Evolutionary conservation across 805 yeast genomes (phyloP).

Genomic region (Pichia manshurica): DNA sequence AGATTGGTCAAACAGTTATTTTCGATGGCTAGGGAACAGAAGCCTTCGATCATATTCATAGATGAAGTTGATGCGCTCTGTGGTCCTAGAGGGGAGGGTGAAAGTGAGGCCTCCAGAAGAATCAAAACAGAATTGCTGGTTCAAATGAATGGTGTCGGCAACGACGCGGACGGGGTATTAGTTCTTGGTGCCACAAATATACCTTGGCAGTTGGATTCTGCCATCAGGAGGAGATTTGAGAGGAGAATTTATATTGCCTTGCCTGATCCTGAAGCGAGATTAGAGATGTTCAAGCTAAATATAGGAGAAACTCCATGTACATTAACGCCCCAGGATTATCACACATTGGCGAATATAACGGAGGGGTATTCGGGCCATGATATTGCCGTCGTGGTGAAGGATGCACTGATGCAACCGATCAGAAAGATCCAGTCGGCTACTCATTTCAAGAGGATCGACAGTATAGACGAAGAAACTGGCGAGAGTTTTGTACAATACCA

Average conservation of each 20-base stretch:
- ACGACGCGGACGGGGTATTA: constrained; percentile 84
- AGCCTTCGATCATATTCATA: constrained; percentile 92
- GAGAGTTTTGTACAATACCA: constrained; percentile 47
- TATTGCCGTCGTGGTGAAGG: constrained; percentile 92
- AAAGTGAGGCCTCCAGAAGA: constrained; percentile 92
- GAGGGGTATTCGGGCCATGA: constrained; percentile 98
- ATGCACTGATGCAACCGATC: constrained; percentile 96
- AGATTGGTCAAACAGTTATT: constrained; percentile 92
- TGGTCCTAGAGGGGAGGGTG: constrained; percentile 98
- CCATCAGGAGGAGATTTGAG: constrained; percentile 94
- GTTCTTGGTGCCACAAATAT: constrained; percentile 97
- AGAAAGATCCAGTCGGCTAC: constrained; percentile 94
- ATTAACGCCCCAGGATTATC: constrained; percentile 65
- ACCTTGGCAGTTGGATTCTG: constrained; percentile 98
- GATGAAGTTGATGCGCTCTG: constrained; percentile 98
- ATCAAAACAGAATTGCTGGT: constrained; percentile 93
- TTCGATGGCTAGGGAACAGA: constrained; percentile 92
- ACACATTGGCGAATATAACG: constrained; percentile 82
- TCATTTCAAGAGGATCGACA: constrained; percentile 67
- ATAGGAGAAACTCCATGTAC: constrained; percentile 87
- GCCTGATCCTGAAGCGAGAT: constrained; percentile 90
- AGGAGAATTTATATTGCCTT: constrained; percentile 89
- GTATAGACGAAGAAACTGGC: constrained; percentile 33
- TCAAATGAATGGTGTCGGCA: constrained; percentile 99
- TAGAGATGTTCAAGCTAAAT: constrained; percentile 89